Percentiles rank a stretch among this genome's conserved stretches.
Conservation (phyloP, 1,139 yeast genomes). For the Taphrina communis region DNA sequence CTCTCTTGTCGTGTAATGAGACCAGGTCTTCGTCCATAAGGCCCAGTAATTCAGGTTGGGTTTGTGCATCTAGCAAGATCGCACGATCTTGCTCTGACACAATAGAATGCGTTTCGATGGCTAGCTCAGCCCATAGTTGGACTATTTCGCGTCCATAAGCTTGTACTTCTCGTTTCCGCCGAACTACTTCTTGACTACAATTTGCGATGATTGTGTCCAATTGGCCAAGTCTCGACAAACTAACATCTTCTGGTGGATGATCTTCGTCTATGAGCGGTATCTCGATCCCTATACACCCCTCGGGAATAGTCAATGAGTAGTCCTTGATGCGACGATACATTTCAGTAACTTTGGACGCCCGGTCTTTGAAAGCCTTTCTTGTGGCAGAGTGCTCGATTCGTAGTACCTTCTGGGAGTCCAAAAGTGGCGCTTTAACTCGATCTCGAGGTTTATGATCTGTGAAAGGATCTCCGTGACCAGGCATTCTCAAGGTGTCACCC, state of each 20-base stretch:
- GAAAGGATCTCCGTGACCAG: constrained; percentile 24
- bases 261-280: constrained; percentile 17
- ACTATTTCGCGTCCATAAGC: constrained; percentile 25
- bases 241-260: constrained; percentile 35
- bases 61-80: constrained; percentile 41
- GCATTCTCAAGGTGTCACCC: constrained; percentile 19
- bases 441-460: neutral
- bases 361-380: constrained; percentile 18
- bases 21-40: constrained; percentile 48
- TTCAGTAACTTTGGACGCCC: constrained; percentile 19
- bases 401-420: constrained; percentile 29
- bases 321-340: constrained; percentile 14
- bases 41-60: constrained; percentile 49
- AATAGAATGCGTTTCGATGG: constrained; percentile 18
- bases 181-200: constrained; percentile 16
- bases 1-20: constrained; percentile 44
- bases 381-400: constrained; percentile 27
- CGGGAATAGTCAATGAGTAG: constrained; percentile 8
- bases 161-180: constrained; percentile 25
- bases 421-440: constrained; percentile 24
- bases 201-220: constrained; percentile 22
- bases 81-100: constrained; percentile 21
- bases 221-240: constrained; percentile 29
- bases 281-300: neutral
- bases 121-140: constrained; percentile 37